Percentiles rank a stretch among this genome's conserved stretches.
phyloP scores from a whole-genome alignment of 257 asterid species.

The Cynanchum wilfordii region DNA sequence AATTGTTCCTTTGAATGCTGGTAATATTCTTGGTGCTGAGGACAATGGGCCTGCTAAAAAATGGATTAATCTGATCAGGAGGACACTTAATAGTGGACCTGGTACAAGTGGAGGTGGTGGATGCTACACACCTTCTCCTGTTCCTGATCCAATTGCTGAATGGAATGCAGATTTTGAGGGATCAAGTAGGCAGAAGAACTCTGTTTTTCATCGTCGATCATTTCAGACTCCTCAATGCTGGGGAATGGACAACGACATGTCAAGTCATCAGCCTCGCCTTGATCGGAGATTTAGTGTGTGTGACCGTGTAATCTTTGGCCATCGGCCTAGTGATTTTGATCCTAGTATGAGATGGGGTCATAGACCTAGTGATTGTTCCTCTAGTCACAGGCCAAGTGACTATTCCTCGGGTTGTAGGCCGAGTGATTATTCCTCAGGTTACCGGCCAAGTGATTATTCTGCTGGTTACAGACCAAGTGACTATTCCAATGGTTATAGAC shows the following conservation, averaged over 20 bases:
- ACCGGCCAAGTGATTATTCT: constrained; percentile 69
- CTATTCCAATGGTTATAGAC: constrained; percentile 61
- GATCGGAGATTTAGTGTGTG: constrained; percentile 84
- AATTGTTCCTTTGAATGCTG: constrained; percentile 93
- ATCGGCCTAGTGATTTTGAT: constrained; percentile 65
- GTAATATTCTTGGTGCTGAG: constrained; percentile 93
- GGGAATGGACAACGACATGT: constrained; percentile 61
- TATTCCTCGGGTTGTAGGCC: constrained; percentile 47
- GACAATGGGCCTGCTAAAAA: constrained; percentile 97
- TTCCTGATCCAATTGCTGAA: constrained; percentile 85
- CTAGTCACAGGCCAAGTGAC: constrained; percentile 72
- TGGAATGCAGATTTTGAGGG: constrained; percentile 96
- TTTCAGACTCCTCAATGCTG: constrained; percentile 80
- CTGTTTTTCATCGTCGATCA: constrained; percentile 75
- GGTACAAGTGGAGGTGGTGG: constrained; percentile 59
- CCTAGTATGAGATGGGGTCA: constrained; percentile 49
- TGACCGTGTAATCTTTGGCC: constrained; percentile 77
- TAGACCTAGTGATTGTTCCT: constrained; percentile 72
- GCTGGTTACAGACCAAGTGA: constrained; percentile 60
- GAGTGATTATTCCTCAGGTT: constrained; percentile 62
- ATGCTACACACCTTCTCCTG: constrained; percentile 81
- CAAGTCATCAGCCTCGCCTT: constrained; percentile 63
- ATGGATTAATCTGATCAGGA: constrained; percentile 75
- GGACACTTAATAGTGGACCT: constrained; percentile 62
- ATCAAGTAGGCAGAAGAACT: constrained; percentile 58